Percentiles rank a stretch among this genome's conserved stretches.
phyloP scores from a whole-genome alignment of 2,329 filamentous ascomycete species.

The Microsporum audouinii region DNA sequence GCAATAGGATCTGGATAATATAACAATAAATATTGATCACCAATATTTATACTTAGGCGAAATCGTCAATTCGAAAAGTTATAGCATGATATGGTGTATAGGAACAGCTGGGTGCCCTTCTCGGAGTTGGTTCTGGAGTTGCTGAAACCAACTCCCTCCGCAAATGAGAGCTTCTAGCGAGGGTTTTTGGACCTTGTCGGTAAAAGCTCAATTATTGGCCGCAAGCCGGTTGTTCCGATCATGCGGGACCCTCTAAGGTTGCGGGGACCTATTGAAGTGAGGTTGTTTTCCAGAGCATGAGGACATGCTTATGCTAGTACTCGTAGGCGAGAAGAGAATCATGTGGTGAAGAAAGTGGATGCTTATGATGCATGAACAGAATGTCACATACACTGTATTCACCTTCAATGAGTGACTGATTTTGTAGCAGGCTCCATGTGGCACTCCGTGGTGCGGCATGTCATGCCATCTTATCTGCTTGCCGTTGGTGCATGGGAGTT shows the following conservation, averaged over 20 bases:
- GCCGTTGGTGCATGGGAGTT: background rate
- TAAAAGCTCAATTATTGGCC: background rate
- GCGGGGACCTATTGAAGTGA: background rate
- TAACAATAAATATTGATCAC: no score
- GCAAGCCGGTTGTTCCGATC: background rate
- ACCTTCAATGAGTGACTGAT: background rate
- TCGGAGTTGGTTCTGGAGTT: no score
- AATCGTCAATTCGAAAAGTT: no score
- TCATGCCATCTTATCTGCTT: background rate
- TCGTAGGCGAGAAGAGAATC: background rate
- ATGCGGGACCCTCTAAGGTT: background rate
- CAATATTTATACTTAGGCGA: no score
- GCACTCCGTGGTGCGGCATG: background rate
- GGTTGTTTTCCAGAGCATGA: background rate
- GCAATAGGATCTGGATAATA: background rate
- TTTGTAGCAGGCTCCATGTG: background rate
- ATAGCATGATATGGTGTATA: no score
- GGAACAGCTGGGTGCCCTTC: no score
- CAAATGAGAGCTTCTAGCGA: background rate
- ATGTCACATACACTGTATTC: background rate
- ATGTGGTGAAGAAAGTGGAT: background rate
- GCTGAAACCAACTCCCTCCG: no score
- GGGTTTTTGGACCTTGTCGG: background rate
- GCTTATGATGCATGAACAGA: background rate
- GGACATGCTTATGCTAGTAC: background rate